Evolutionary conservation across 257 asterid species (phyloP).

Genomic region (Penstemon davidsonii): DNA sequence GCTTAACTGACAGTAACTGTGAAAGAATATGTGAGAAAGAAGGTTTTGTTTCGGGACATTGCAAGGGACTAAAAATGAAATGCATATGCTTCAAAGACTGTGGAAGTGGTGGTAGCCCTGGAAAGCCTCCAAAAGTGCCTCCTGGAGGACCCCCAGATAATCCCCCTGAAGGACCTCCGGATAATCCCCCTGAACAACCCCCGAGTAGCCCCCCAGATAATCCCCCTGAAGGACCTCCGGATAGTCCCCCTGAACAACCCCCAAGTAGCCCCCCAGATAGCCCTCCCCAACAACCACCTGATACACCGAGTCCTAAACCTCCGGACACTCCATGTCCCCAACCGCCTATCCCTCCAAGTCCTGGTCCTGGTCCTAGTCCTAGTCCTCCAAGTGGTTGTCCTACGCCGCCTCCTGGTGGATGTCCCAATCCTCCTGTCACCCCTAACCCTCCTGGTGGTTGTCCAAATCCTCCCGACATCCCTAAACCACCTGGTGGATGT

Average conservation of each 20-base stretch:
- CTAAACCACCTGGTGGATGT: background rate
- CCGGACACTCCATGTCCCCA: background rate
- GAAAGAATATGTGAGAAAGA: conserved; percentile 26
- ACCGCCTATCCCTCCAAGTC: background rate
- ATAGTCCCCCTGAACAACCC: no score
- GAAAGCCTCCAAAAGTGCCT: background rate
- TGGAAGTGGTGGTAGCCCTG: background rate
- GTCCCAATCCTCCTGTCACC: background rate
- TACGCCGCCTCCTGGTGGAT: no score
- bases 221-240: background rate
- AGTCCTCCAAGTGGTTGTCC: background rate
- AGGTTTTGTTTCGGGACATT: conserved; percentile 23
- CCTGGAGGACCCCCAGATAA: conserved; percentile 10
- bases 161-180: background rate
- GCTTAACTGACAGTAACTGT: conserved; percentile 15
- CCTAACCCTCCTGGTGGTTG: background rate
- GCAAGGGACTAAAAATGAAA: conserved; percentile 12
- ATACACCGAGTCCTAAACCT: no score
- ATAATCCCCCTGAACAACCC: background rate
- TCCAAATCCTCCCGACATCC: background rate
- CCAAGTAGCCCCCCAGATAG: no score
- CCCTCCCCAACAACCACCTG: no score
- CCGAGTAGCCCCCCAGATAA: background rate
- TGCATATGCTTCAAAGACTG: conserved; percentile 31
- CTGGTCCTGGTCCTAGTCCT: background rate